Conservation (phyloP, 345 rosid genomes). For the Lepidium africanum region DNA sequence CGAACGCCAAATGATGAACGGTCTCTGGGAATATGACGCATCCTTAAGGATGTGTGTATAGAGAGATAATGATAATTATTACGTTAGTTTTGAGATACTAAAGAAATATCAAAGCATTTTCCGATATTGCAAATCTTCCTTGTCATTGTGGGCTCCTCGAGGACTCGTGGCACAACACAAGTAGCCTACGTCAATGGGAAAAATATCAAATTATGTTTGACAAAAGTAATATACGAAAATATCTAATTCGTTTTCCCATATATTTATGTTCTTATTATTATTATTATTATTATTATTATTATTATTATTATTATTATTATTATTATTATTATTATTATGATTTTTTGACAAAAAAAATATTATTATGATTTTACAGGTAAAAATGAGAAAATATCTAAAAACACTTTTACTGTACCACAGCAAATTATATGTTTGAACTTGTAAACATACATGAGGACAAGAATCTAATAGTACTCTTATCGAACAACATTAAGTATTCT, state of each 20-base stretch:
- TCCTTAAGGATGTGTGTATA: constrained; percentile 63
- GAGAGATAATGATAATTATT: constrained; percentile 6
- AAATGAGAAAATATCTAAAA: too few species aligned
- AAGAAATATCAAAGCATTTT: background rate
- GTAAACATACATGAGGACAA: background rate
- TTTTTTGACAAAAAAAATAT: too few species aligned
- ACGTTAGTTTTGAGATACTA: constrained; percentile 6
- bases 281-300: too few species aligned
- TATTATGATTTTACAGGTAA: too few species aligned
- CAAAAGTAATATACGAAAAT: background rate
- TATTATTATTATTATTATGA: too few species aligned
- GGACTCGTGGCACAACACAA: constrained; percentile 2
- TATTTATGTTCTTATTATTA: too few species aligned
- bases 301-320: too few species aligned
- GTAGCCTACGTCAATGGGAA: background rate
- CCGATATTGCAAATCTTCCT: background rate
- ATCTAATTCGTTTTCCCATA: background rate
- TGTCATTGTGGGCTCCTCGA: constrained; percentile 4
- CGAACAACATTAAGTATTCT: background rate
- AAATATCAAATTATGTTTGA: constrained; percentile 5
- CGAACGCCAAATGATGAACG: constrained; percentile 62
- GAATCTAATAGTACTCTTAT: background rate
- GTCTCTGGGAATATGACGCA: constrained; percentile 75
- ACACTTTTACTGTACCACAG: too few species aligned
- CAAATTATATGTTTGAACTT: too few species aligned